A percentile compares a stretch with the other conserved stretches of the same genome.
Evolutionary conservation across 2,329 filamentous ascomycete species (phyloP).

Genomic region (Aspergillus sp.): DNA sequence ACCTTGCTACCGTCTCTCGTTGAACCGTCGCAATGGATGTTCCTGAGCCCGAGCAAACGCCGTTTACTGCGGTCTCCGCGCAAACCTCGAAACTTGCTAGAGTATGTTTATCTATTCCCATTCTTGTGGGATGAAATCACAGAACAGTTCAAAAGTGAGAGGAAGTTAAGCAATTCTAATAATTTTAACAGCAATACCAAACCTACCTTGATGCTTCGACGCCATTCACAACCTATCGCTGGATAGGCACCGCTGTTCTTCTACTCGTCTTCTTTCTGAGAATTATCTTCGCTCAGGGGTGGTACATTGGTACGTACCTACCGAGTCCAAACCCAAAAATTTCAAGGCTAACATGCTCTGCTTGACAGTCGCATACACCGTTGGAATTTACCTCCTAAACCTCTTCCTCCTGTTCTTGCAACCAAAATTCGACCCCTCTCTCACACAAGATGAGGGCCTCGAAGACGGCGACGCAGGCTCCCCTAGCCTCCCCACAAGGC

Average conservation of each 20-base stretch:
- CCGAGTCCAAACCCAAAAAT: background rate
- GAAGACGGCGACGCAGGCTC: constrained; percentile 82
- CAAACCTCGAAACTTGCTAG: constrained; percentile 62
- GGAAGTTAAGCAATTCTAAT: constrained; percentile 11
- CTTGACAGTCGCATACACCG: constrained; percentile 80
- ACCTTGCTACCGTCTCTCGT: background rate
- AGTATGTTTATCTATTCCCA: constrained; percentile 31
- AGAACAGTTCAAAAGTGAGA: background rate
- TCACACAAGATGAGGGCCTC: constrained; percentile 92
- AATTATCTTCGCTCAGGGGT: constrained; percentile 90
- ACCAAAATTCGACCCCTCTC: constrained; percentile 97
- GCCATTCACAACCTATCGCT: constrained; percentile 85
- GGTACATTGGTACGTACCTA: constrained; percentile 81
- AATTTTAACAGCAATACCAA: constrained; percentile 75
- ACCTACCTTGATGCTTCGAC: constrained; percentile 90
- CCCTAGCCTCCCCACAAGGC: constrained; percentile 75
- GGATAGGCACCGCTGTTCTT: constrained; percentile 75
- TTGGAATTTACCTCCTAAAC: constrained; percentile 98
- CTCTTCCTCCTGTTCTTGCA: constrained; percentile 98
- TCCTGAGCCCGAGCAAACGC: constrained; percentile 82
- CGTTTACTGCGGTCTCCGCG: constrained; percentile 84
- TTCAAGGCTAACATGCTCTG: background rate
- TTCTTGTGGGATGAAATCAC: background rate
- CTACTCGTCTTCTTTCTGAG: constrained; percentile 82
- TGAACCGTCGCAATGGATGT: constrained; percentile 66